Base-by-base conservation (phyloP, 108 stramenopile genomes). In the Cafeteria roenbergensis region DNA sequence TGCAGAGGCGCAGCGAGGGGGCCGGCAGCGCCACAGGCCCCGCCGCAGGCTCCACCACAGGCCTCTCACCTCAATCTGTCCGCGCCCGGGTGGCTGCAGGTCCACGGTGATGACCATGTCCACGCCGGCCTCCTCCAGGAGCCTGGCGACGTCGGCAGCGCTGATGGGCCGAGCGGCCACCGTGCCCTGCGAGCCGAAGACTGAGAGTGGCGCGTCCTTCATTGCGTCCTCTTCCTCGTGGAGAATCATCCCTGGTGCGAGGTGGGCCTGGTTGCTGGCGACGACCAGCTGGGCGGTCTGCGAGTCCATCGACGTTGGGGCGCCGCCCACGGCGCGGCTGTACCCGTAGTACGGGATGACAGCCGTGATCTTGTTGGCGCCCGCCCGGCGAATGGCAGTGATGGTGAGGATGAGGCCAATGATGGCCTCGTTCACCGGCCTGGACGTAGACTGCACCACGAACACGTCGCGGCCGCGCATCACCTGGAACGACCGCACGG, bases 341-440 rank as follows among this genome's bases (percentile, higher is more conserved):
- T 48, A 48, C 12, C 42, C 42, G 42, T 48, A 48, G 76, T 97
- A 97, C 34, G 96, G 96, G 66, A 97, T 92, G 53, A 97, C 93
- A 53, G 93, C 96, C 27, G 97, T 71, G 60, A 71, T 27, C 25
- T 25, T 28, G 50, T 70, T 37, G 29, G 69, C 69, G 42, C 34
- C 26, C 21, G 70, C 62, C 1, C 63, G 63, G 17, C 63, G 51
- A 1, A 42, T 37, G 37, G 70, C 60, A 22, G 28, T 57, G 26
- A 71, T 31, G 34, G 64, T 62, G 9, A 76, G 70, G 21, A 76
- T 42, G 42, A 76, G 53, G 29, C 72, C 75, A 57, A 76, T 76
- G 24, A 73, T 51, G 28, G 33, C 0, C 26, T 76, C 71, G 66
- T 69, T 76, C 6, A 76, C 75, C 26, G 71, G 71, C 22, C 67